Evolutionary conservation across 345 rosid genomes (phyloP), one percentile per base, ranked within the genome.

Genomic region (Jatropha curcas): DNA sequence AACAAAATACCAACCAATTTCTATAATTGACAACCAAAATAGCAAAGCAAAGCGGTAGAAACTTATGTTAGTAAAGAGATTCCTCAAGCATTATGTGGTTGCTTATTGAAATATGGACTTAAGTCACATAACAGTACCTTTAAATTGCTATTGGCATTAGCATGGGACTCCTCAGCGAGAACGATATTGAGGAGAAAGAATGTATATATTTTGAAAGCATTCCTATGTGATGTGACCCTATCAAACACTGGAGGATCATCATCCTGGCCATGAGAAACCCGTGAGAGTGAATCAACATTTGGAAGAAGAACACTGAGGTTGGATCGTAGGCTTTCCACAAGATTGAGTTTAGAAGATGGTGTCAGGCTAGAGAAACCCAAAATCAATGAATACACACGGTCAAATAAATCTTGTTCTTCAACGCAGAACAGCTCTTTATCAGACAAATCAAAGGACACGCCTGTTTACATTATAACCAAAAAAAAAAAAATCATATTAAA

Each of bases 281-380:
- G 82, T 0, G 92, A 85, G 13, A 92, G 90, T 0, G 91, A 87
- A 84, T 92, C 99, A 0, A 95, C 88, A 74, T 89, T 95, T 9
- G 98, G 99, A 51, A 95, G 97, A 65, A 95, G 96, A 76, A 95
- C 98, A 64, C 93, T 89, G 51, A 95, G 81, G 70, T 95, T 95
- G 67, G 98, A 92, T 33, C 99, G 82, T 5, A 95, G 91, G 73
- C 91, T 89, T 82, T 95, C 99, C 0, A 88, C 86, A 51, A 89
- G 84, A 75, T 84, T 87, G 77, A 82, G 81, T 72, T 95, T 92
- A 78, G 86, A 88, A 69, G 89, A 63, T 24, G 90, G 79, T 11
- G 78, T 74, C 61, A 95, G 97, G 71, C 34, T 41, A 33, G 78
- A 68, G 71, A 95, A 95, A 51, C 74, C 76, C 65, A 84, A 78